phyloP scores from a whole-genome alignment of 441 rosid genomes.

The Brassica balearica region DNA sequence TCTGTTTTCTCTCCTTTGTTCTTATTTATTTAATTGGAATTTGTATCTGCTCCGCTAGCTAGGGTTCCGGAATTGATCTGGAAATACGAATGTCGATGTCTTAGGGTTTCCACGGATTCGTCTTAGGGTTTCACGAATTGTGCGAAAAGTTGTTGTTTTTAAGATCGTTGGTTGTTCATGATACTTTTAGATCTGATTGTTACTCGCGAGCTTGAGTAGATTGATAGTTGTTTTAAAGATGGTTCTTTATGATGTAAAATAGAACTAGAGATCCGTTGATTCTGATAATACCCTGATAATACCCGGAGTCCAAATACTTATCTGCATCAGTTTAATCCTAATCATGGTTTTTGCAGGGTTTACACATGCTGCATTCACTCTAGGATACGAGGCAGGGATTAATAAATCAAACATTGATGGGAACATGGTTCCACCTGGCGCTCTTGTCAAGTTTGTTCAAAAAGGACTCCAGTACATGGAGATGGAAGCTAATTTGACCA shows the following conservation, averaged over 20 bases:
- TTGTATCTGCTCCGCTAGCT: constrained; percentile 15
- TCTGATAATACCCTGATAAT: no score
- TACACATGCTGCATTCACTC: constrained; percentile 86
- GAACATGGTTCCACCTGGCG: constrained; percentile 95
- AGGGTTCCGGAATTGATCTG: background rate
- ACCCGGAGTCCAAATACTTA: no score
- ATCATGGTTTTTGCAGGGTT: constrained; percentile 65
- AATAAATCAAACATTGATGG: constrained; percentile 91
- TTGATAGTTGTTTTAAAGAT: no score
- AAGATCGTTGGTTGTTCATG: no score
- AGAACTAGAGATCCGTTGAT: no score
- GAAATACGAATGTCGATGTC: constrained; percentile 10
- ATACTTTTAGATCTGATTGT: no score
- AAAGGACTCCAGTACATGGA: constrained; percentile 97
- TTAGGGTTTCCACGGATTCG: constrained; percentile 4
- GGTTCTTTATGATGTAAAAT: no score
- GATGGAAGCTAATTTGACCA: constrained; percentile 97
- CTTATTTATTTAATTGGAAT: no score
- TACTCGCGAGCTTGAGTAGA: no score
- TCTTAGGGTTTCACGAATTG: background rate
- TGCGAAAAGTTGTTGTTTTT: background rate
- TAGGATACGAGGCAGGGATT: constrained; percentile 97
- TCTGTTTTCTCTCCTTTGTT: background rate
- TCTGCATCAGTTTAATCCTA: background rate
- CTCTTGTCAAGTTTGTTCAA: constrained; percentile 88